Conservation (phyloP, 2,329 filamentous ascomycete species). For the Diaporthe aspalathi region DNA sequence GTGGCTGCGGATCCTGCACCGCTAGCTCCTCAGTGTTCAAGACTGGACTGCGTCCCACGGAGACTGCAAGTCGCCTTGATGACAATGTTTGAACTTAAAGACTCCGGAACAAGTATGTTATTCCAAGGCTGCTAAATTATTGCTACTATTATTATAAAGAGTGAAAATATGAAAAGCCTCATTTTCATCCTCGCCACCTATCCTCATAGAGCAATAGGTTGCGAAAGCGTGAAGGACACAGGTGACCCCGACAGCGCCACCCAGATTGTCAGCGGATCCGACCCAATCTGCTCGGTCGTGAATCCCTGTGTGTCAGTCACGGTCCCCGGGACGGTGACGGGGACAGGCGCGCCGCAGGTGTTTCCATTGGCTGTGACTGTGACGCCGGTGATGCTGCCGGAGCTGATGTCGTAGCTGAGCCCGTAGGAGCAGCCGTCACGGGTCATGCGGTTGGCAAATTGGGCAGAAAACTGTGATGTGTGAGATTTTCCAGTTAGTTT, state of each 20-base stretch:
- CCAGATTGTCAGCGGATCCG: conserved; percentile 13
- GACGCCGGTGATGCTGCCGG: conserved; percentile 21
- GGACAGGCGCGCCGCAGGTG: conserved; percentile 8
- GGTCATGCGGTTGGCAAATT: conserved; percentile 7
- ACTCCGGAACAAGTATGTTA: too few species aligned
- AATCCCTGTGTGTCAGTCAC: conserved; percentile 19
- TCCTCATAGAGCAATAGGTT: conserved; percentile 19
- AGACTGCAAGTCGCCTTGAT: too few species aligned
- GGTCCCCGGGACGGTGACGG: conserved; percentile 1
- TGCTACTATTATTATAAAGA: background rate
- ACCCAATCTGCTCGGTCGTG: conserved; percentile 17
- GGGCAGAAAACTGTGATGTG: background rate
- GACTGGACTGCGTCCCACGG: too few species aligned
- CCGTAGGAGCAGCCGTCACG: conserved; percentile 15
- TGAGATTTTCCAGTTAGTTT: background rate
- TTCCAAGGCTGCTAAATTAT: background rate
- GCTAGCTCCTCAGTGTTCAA: too few species aligned
- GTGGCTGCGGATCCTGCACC: too few species aligned
- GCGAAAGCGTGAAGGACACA: background rate
- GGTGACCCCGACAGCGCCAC: conserved; percentile 9
- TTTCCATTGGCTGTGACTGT: conserved; percentile 21
- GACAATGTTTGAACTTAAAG: background rate
- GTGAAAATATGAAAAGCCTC: background rate
- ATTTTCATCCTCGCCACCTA: background rate
- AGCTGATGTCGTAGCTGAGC: background rate